Conservation (phyloP, 1,139 yeast species). For the Suhomyces bolitotheri region DNA sequence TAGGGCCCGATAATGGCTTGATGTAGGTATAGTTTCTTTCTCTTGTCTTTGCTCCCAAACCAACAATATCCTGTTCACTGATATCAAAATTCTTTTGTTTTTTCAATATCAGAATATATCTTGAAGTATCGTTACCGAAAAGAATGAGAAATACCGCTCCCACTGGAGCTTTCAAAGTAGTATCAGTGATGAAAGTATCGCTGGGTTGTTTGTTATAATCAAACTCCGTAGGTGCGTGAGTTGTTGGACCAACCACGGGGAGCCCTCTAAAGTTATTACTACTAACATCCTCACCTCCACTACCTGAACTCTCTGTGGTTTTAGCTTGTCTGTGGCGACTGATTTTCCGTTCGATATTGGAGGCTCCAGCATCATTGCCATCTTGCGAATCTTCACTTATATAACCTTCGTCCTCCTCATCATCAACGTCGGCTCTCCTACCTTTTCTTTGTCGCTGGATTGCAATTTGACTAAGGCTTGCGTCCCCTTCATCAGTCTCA, state of each 20-base stretch:
- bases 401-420: constrained; percentile 8
- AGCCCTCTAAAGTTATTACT: constrained; percentile 35
- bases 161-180: constrained; percentile 68
- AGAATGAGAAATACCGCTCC: constrained; percentile 72
- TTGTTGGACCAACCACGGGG: constrained; percentile 38
- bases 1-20: constrained; percentile 78
- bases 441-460: constrained; percentile 8
- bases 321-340: constrained; percentile 6
- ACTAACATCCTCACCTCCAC: constrained; percentile 4
- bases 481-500: constrained; percentile 7
- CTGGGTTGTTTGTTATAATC: constrained; percentile 53
- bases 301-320: constrained; percentile 1
- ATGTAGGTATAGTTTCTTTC: constrained; percentile 67
- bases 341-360: constrained; percentile 10
- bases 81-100: constrained; percentile 75
- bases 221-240: constrained; percentile 38
- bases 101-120: constrained; percentile 54
- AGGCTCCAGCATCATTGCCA: constrained; percentile 11
- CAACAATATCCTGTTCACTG: constrained; percentile 49
- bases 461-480: constrained; percentile 7
- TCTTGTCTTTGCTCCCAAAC: constrained; percentile 27
- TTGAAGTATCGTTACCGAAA: constrained; percentile 72
- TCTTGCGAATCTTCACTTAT: constrained; percentile 6
- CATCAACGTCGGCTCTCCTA: constrained; percentile 7
- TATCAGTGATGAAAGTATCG: constrained; percentile 67